phyloP scores from a whole-genome alignment of 108 stramenopile genomes.

The Cyclotella sp. region DNA sequence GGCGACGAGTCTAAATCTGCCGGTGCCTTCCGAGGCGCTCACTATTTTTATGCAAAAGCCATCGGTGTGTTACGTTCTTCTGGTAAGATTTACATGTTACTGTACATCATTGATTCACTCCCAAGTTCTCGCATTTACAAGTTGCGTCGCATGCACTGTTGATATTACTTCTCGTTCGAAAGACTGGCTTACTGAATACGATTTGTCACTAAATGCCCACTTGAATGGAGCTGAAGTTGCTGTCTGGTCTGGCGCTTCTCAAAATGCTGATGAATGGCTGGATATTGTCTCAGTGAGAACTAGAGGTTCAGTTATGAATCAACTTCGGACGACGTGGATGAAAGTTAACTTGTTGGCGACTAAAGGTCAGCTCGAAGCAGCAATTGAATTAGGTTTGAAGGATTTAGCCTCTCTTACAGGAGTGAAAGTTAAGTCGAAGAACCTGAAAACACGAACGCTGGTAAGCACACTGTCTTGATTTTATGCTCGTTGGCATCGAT shows the following conservation, averaged over 20 bases:
- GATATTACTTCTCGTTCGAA: not conserved
- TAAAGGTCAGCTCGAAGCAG: not conserved
- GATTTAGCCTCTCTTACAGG: conserved; percentile 3
- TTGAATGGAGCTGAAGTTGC: conserved; percentile 12
- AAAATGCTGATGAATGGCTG: conserved; percentile 6
- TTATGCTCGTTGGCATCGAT: not conserved
- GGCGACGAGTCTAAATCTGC: conserved; percentile 1
- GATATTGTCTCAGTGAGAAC: not conserved
- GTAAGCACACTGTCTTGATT: not conserved
- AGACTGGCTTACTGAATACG: conserved; percentile 13
- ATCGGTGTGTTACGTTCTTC: not conserved
- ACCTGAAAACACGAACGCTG: conserved; percentile 3
- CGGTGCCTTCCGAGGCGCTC: conserved; percentile 10
- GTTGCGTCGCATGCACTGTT: not conserved
- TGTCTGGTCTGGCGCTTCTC: not conserved
- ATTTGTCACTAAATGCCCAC: not conserved
- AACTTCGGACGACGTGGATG: not conserved
- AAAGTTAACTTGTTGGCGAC: not conserved
- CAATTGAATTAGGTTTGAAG: conserved; percentile 1
- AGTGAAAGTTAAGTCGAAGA: not conserved
- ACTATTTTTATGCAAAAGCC: conserved; percentile 11
- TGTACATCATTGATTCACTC: not conserved
- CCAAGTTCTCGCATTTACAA: not conserved
- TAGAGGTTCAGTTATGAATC: not conserved
- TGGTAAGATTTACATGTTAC: not conserved